Evolutionary conservation across 768 basidiomycete genomes (phyloP).

Genomic region (Russula emetica): DNA sequence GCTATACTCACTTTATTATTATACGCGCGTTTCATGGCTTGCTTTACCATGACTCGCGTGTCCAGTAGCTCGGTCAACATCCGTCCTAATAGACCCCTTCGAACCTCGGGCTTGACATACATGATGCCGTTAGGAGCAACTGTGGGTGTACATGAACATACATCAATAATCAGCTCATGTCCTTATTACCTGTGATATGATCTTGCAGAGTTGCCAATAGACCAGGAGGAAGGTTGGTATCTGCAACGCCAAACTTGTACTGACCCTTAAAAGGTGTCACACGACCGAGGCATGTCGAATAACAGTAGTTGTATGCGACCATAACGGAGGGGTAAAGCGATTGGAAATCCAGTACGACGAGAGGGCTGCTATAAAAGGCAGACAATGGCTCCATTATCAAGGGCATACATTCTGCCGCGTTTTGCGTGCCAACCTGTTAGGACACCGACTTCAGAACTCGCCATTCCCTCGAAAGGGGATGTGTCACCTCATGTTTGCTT

Average conservation of each 20-base stretch:
- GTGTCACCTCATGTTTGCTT: conserved; percentile 68
- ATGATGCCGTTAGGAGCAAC: conserved; percentile 95
- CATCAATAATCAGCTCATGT: neutral
- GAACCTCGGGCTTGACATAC: conserved; percentile 81
- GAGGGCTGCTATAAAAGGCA: conserved; percentile 87
- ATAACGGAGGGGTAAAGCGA: conserved; percentile 95
- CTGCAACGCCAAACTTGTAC: conserved; percentile 82
- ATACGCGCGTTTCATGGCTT: conserved; percentile 82
- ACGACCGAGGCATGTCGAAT: conserved; percentile 93
- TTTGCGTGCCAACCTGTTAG: conserved; percentile 85
- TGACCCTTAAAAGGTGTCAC: conserved; percentile 80
- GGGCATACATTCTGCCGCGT: conserved; percentile 94
- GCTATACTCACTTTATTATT: conserved; percentile 59
- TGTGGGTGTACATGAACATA: conserved; percentile 33
- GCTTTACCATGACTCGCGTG: conserved; percentile 96
- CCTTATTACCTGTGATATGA: conserved; percentile 63
- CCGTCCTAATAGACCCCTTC: conserved; percentile 79
- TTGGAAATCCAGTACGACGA: conserved; percentile 94
- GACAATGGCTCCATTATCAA: conserved; percentile 93
- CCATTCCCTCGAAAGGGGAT: neutral
- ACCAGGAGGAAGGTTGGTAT: conserved; percentile 64
- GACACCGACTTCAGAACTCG: conserved; percentile 9
- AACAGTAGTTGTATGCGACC: conserved; percentile 98
- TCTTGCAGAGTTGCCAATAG: conserved; percentile 65
- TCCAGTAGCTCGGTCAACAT: conserved; percentile 93